Conservation (phyloP, 2,329 filamentous ascomycete genomes). For the Tolypocladium paradoxum region DNA sequence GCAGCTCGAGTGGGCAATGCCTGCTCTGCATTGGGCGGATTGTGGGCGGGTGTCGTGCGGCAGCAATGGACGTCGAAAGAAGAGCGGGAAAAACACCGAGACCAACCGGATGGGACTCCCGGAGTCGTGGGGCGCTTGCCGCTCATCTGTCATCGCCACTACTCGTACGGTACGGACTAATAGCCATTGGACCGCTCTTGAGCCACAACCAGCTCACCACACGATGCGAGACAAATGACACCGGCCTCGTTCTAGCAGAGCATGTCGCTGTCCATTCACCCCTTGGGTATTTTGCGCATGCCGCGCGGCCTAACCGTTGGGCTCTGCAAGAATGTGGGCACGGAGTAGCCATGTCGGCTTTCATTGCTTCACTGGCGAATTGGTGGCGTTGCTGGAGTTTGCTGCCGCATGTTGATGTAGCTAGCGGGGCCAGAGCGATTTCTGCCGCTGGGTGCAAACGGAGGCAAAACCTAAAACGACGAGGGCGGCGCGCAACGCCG, state of each 20-base stretch:
- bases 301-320: neutral
- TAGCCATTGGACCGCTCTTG: neutral
- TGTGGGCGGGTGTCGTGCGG: neutral
- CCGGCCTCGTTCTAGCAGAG: neutral
- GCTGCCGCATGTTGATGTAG: neutral
- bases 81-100: neutral
- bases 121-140: neutral
- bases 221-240: neutral
- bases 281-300: neutral
- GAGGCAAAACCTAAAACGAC: neutral
- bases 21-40: neutral
- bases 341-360: neutral
- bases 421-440: neutral
- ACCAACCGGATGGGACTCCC: conserved; percentile 3
- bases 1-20: neutral
- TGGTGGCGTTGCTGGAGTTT: neutral
- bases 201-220: neutral
- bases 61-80: neutral
- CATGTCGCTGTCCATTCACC: neutral
- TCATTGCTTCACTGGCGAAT: neutral
- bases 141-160: neutral
- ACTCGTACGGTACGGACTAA: no score
- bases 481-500: neutral
- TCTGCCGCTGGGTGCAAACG: neutral
- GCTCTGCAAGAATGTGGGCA: neutral